Evolutionary conservation across 2,329 filamentous ascomycete genomes (phyloP).

Genomic region (Aureobasidium sp.): DNA sequence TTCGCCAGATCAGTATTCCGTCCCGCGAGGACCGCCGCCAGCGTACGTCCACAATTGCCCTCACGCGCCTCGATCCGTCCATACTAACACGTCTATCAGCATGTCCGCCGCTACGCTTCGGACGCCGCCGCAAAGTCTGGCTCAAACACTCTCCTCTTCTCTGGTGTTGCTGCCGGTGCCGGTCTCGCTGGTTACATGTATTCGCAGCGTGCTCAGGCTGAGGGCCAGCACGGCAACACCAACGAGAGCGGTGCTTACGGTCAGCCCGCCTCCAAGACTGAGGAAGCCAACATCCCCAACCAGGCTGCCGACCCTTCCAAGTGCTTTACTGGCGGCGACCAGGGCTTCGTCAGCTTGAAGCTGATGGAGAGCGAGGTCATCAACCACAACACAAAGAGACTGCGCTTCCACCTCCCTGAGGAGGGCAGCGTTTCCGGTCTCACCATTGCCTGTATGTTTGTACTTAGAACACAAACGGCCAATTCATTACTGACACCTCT

Average conservation of each 20-base stretch:
- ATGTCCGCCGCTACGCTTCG: slow-evolving; percentile 66
- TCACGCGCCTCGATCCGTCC: background rate
- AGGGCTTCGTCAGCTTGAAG: slow-evolving; percentile 78
- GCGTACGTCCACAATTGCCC: slow-evolving; percentile 23
- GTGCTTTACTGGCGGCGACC: slow-evolving; percentile 73
- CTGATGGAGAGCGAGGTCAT: slow-evolving; percentile 68
- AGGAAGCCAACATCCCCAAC: slow-evolving; percentile 31
- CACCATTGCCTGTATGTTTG: slow-evolving; percentile 57
- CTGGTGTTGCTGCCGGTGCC: slow-evolving; percentile 49
- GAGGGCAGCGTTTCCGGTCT: slow-evolving; percentile 77
- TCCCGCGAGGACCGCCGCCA: slow-evolving; percentile 25
- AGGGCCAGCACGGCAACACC: slow-evolving; percentile 16
- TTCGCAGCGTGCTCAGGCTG: slow-evolving; percentile 24
- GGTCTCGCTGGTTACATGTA: slow-evolving; percentile 50
- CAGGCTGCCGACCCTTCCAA: slow-evolving; percentile 31
- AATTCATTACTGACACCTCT: slow-evolving; percentile 5
- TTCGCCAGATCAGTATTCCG: slow-evolving; percentile 36
- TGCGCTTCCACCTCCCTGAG: slow-evolving; percentile 82
- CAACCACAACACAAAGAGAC: slow-evolving; percentile 91
- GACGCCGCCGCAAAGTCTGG: slow-evolving; percentile 43
- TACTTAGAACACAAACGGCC: background rate
- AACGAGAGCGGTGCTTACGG: slow-evolving; percentile 19
- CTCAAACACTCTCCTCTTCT: slow-evolving; percentile 53
- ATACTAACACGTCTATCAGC: slow-evolving; percentile 31
- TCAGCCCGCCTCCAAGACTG: slow-evolving; percentile 23